Evolutionary conservation across 805 yeast species (phyloP).

Genomic region (Teunomyces cretensis): DNA sequence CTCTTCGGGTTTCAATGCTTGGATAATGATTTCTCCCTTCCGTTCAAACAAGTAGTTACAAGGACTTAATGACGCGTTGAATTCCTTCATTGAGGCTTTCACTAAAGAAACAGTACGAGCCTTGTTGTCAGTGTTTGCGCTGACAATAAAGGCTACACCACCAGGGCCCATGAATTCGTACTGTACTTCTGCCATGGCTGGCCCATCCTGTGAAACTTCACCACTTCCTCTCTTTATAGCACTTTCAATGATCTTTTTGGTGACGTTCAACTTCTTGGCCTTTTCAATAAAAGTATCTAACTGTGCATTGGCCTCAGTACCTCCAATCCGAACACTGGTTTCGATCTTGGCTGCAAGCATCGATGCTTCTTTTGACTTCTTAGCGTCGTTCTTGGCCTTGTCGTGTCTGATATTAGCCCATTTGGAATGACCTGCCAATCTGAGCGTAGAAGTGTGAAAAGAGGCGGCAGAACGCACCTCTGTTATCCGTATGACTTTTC

Average conservation of each 20-base stretch:
- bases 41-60: conserved; percentile 74
- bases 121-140: conserved; percentile 86
- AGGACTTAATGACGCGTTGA: conserved; percentile 71
- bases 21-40: conserved; percentile 69
- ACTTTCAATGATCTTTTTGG: conserved; percentile 81
- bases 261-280: conserved; percentile 73
- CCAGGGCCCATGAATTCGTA: conserved; percentile 95
- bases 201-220: conserved; percentile 47
- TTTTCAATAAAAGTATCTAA: conserved; percentile 72
- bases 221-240: conserved; percentile 88
- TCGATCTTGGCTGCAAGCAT: conserved; percentile 72
- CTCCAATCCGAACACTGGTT: conserved; percentile 73
- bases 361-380: conserved; percentile 65
- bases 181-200: conserved; percentile 45
- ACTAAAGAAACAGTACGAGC: conserved; percentile 76
- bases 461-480: not conserved
- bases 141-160: conserved; percentile 82
- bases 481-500: not conserved
- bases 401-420: conserved; percentile 96
- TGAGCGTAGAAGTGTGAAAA: conserved; percentile 12
- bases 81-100: conserved; percentile 70
- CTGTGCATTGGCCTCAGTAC: conserved; percentile 60
- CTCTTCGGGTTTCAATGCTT: conserved; percentile 32
- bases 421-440: conserved; percentile 81
- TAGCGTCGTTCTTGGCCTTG: conserved; percentile 89